These are phyloP conservation scores for Epichloe brachyelytri DNA, from an alignment of 2,329 filamentous ascomycete species.

Conservation along the genomic window DNA sequence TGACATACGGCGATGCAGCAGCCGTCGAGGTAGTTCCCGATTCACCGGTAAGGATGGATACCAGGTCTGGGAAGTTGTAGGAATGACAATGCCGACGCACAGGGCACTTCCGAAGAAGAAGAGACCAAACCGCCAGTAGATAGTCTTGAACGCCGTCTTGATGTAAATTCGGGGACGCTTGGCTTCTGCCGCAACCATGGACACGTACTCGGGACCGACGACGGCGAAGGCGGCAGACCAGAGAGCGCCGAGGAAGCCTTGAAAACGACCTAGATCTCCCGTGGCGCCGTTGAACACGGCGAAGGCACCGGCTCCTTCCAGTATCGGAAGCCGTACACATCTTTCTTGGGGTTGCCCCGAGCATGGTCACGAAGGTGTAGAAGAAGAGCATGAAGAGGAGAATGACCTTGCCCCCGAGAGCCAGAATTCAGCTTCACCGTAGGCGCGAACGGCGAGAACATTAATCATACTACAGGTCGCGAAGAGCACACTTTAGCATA, in stretches of 20 bases:
- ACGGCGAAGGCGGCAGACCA: constrained; percentile 53
- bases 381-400: constrained; percentile 54
- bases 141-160: constrained; percentile 57
- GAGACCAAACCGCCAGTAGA: constrained; percentile 57
- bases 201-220: constrained; percentile 55
- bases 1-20: constrained; percentile 49
- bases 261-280: constrained; percentile 51
- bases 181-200: constrained; percentile 56
- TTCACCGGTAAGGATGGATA: constrained; percentile 30
- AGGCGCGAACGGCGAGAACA: constrained; percentile 50
- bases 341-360: constrained; percentile 62
- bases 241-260: constrained; percentile 56
- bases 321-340: constrained; percentile 58
- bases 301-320: constrained; percentile 35
- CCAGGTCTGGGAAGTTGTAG: constrained; percentile 46
- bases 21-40: constrained; percentile 27
- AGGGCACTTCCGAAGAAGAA: constrained; percentile 62
- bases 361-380: constrained; percentile 71
- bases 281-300: constrained; percentile 40
- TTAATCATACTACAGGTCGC: constrained; percentile 38
- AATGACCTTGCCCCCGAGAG: constrained; percentile 50
- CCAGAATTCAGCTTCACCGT: constrained; percentile 63
- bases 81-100: constrained; percentile 51
- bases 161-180: constrained; percentile 50
- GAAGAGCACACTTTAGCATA: constrained; percentile 16